Percentiles rank a stretch among this genome's conserved stretches.
phyloP scores from a whole-genome alignment of 2,329 filamentous ascomycete genomes.

The Sclerotinia sclerotiorum region DNA sequence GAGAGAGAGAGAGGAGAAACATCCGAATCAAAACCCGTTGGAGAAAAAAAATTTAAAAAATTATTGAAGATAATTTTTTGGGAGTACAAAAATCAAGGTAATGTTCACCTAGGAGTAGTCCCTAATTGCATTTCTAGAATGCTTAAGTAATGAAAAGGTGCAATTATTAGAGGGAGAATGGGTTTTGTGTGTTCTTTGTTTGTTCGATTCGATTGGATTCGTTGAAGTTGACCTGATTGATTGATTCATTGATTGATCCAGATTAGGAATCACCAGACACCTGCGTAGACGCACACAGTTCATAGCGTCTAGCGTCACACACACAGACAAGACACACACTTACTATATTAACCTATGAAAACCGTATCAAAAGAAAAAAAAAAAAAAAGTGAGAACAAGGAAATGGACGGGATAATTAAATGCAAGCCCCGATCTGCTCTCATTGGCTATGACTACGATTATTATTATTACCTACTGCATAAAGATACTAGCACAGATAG shows the following conservation, averaged over 20 bases:
- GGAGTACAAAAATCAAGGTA: not conserved
- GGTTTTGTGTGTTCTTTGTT: not conserved
- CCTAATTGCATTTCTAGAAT: not conserved
- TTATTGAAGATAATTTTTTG: not conserved
- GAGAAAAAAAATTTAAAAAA: too few species aligned
- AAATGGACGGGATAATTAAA: not conserved
- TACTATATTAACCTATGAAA: not conserved
- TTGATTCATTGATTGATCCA: not conserved
- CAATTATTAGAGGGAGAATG: too few species aligned
- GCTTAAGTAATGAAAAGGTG: not conserved
- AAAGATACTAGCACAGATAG: too few species aligned
- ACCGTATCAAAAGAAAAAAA: not conserved
- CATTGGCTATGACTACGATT: too few species aligned
- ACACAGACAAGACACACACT: not conserved
- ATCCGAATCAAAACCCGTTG: not conserved
- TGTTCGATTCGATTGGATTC: not conserved
- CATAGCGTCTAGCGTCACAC: constrained; percentile 5
- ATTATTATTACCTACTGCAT: too few species aligned
- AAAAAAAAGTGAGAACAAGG: not conserved
- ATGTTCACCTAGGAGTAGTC: not conserved
- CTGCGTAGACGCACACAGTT: not conserved
- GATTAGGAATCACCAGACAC: constrained; percentile 1
- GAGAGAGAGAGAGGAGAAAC: not conserved
- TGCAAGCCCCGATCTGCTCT: not conserved
- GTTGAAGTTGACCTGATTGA: too few species aligned